Percentiles rank a stretch among this genome's conserved stretches.
Evolutionary conservation across 169 alveolate species (phyloP).

Genomic region (Plasmodium blacklocki): DNA sequence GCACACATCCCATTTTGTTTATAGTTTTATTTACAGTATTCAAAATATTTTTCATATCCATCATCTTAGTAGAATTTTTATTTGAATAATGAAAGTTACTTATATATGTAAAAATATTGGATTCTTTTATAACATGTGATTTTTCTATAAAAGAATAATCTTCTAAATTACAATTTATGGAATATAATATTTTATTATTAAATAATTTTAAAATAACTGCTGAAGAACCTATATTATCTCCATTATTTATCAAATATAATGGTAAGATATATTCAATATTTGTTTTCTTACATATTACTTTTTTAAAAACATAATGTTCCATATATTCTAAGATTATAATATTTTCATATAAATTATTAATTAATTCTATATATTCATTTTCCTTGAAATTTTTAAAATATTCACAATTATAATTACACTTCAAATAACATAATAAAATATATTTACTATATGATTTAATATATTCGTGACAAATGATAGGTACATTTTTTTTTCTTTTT

Average conservation of each 20-base stretch:
- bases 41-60: slow-evolving; percentile 23
- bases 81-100: slow-evolving; percentile 65
- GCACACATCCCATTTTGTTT: slow-evolving; percentile 48
- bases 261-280: slow-evolving; percentile 35
- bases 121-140: slow-evolving; percentile 29
- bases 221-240: slow-evolving; percentile 72
- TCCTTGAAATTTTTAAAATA: slow-evolving; percentile 33
- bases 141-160: slow-evolving; percentile 73
- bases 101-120: slow-evolving; percentile 59
- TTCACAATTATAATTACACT: slow-evolving; percentile 33
- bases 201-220: slow-evolving; percentile 43
- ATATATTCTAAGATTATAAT: slow-evolving; percentile 37
- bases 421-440: slow-evolving; percentile 48
- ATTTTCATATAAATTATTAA: slow-evolving; percentile 37
- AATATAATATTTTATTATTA: slow-evolving; percentile 56
- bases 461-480: slow-evolving; percentile 65
- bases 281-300: slow-evolving; percentile 28
- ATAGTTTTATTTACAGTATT: slow-evolving; percentile 42
- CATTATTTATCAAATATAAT: slow-evolving; percentile 58
- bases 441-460: slow-evolving; percentile 55
- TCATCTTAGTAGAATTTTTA: slow-evolving; percentile 41
- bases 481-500: slow-evolving; percentile 25
- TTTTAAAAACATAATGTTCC: slow-evolving; percentile 52
- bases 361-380: slow-evolving; percentile 41
- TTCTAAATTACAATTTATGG: slow-evolving; percentile 35